These are phyloP conservation scores for Sugiyamaella valdiviana DNA, from an alignment of 805 yeast species.

Conservation along the genomic window DNA sequence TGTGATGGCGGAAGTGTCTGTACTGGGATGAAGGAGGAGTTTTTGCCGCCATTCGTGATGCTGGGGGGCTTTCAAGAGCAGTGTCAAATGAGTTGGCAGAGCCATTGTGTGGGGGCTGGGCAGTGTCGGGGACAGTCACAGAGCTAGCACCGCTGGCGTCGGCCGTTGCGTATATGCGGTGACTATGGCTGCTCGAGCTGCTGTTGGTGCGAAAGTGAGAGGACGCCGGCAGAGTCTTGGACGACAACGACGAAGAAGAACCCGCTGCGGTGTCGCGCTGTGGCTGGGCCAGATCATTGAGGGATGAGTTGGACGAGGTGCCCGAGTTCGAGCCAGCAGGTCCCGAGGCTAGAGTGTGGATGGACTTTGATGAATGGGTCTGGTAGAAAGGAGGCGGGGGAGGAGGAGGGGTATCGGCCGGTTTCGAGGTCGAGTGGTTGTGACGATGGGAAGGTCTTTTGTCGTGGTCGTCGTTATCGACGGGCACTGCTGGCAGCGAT, in stretches of 20 bases:
- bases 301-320: slow-evolving; percentile 2
- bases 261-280: not conserved
- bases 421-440: slow-evolving; percentile 13
- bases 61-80: not conserved
- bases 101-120: not conserved
- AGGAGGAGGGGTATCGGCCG: slow-evolving; percentile 7
- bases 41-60: not conserved
- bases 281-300: not conserved
- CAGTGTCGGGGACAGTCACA: not conserved
- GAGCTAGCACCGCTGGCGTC: not conserved
- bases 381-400: slow-evolving; percentile 9
- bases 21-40: not conserved
- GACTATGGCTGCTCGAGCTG: not conserved
- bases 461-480: not conserved
- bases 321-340: not conserved
- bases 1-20: not conserved
- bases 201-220: not conserved
- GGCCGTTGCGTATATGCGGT: not conserved
- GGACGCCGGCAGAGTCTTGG: not conserved
- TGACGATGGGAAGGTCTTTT: not conserved
- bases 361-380: slow-evolving; percentile 1
- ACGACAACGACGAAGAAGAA: not conserved
- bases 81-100: not conserved
- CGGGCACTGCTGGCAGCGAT: not conserved
- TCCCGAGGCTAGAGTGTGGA: not conserved